Conservation (phyloP, 768 basidiomycete genomes). For the Sporobolomyces phaffii region DNA sequence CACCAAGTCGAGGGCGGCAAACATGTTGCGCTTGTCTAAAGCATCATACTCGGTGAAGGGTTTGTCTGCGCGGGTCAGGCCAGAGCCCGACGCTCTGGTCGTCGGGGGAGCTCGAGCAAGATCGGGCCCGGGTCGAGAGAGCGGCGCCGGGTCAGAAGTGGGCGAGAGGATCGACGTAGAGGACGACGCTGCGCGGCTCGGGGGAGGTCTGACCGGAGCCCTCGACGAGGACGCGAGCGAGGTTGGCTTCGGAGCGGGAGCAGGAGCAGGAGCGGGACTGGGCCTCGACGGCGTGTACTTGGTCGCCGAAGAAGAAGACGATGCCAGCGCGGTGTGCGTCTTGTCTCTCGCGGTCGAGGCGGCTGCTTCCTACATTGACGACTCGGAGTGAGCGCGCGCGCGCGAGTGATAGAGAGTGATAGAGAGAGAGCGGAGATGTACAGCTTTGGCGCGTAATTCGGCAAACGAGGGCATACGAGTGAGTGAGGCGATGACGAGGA, state of each 20-base stretch:
- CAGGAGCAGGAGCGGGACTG: background rate
- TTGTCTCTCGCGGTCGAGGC: background rate
- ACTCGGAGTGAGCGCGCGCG: background rate
- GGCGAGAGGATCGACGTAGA: background rate
- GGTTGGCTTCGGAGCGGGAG: background rate
- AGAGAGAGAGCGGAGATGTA: background rate
- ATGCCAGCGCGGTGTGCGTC: too few relatives aligned
- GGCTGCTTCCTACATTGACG: constrained; percentile 6
- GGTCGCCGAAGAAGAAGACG: background rate
- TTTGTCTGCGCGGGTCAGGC: background rate
- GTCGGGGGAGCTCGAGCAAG: background rate
- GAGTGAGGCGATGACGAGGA: background rate
- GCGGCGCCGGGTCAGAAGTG: background rate
- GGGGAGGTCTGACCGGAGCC: background rate
- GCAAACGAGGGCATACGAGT: constrained; percentile 3
- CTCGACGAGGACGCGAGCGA: background rate
- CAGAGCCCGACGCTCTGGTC: background rate
- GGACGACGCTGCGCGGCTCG: background rate
- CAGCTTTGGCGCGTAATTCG: constrained; percentile 10
- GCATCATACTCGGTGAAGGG: constrained; percentile 20
- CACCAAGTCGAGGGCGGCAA: constrained; percentile 21
- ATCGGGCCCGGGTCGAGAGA: background rate
- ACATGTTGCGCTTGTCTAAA: constrained; percentile 22
- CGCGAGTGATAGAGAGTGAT: background rate
- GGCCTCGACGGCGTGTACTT: constrained; percentile 9